These are phyloP conservation scores for Ustilago cynodontis DNA, from an alignment of 1,284 basidiomycete genomes.

Conservation along the genomic window DNA sequence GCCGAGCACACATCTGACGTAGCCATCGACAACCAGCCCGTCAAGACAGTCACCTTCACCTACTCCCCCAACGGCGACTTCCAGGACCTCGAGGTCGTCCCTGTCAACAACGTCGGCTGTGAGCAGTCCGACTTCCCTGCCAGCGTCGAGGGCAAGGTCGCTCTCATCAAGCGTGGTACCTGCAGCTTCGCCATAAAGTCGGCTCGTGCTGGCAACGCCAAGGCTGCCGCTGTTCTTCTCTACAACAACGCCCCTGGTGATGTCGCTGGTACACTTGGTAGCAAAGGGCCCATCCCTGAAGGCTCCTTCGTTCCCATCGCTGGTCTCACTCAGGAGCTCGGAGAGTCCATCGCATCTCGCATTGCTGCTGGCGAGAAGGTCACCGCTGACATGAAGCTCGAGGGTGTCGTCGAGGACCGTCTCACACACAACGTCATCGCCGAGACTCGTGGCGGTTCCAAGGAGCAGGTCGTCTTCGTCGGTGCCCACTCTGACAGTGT, in stretches of 20 bases:
- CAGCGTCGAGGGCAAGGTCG: constrained; percentile 31
- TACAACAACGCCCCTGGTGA: constrained; percentile 38
- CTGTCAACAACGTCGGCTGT: constrained; percentile 36
- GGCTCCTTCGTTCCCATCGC: constrained; percentile 41
- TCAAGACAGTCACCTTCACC: constrained; percentile 27
- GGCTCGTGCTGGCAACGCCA: constrained; percentile 32
- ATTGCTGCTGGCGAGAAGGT: constrained; percentile 36
- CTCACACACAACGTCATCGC: constrained; percentile 45
- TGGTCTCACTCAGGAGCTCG: constrained; percentile 23
- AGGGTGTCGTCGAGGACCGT: constrained; percentile 39
- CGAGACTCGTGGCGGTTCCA: constrained; percentile 29
- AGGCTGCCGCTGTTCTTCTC: constrained; percentile 33
- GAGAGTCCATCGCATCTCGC: constrained; percentile 12
- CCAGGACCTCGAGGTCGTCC: constrained; percentile 23
- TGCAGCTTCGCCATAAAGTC: constrained; percentile 34
- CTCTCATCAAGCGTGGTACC: constrained; percentile 34
- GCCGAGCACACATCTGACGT: constrained; percentile 30
- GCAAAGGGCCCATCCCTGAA: constrained; percentile 17
- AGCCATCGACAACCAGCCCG: constrained; percentile 25
- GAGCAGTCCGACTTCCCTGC: constrained; percentile 37
- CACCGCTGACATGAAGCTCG: constrained; percentile 25
- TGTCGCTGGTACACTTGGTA: constrained; percentile 35
- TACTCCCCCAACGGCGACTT: constrained; percentile 44
- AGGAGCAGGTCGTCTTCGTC: constrained; percentile 39
- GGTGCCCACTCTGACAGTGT: constrained; percentile 45